A percentile compares a stretch with the other conserved stretches of the same genome.
Evolutionary conservation across 2,329 filamentous ascomycete genomes (phyloP).

Genomic region (Alternaria solani): DNA sequence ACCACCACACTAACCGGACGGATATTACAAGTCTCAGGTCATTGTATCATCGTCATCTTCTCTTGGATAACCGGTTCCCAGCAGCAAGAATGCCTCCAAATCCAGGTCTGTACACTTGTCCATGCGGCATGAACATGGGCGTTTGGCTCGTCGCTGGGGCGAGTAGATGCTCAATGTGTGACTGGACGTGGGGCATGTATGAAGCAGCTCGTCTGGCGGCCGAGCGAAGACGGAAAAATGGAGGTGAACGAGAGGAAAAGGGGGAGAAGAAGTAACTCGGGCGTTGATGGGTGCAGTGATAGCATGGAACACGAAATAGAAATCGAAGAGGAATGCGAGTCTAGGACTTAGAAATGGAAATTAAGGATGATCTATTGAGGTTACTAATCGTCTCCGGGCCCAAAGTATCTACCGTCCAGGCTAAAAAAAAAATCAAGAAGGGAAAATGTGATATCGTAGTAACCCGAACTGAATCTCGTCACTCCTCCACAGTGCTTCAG

Average conservation of each 20-base stretch:
- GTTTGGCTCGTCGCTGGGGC: conserved; percentile 2
- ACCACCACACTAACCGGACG: not conserved
- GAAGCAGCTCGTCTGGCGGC: not conserved
- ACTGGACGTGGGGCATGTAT: conserved; percentile 5
- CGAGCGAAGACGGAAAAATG: not conserved
- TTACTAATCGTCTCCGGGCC: not conserved
- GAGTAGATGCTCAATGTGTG: not conserved
- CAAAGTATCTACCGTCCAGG: not conserved
- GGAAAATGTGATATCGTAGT: conserved; percentile 6
- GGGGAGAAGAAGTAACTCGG: not conserved
- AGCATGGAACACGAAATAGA: not conserved
- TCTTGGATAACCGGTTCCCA: not conserved
- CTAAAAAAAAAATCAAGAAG: not conserved
- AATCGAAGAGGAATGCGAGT: not conserved
- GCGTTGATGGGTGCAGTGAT: not conserved
- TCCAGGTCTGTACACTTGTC: not conserved
- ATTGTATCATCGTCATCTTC: not conserved
- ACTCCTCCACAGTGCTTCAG: conserved; percentile 2
- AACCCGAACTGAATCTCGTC: not conserved
- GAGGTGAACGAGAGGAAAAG: not conserved
- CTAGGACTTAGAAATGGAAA: not conserved
- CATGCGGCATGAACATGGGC: not conserved
- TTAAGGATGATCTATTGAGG: not conserved
- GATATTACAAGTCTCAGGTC: not conserved
- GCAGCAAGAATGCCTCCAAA: not conserved